phyloP scores from a whole-genome alignment of 2,329 filamentous ascomycete species.

The Fusarium sp. region DNA sequence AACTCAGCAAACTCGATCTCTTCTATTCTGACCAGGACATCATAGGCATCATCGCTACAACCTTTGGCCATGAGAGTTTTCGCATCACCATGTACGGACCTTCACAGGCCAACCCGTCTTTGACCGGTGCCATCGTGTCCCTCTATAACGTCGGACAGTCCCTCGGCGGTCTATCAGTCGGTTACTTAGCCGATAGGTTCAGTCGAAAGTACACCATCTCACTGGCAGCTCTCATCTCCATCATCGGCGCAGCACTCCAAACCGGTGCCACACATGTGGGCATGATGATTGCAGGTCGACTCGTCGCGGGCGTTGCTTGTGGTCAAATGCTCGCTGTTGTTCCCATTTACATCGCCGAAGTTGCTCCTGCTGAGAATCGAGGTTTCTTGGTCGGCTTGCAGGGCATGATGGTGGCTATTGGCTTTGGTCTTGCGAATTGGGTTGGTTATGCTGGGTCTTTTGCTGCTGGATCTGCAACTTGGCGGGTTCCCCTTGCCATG shows the following conservation, averaged over 20 bases:
- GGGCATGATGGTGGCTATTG: not conserved
- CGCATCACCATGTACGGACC: not conserved
- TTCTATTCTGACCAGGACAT: not conserved
- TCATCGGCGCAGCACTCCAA: not conserved
- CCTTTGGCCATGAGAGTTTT: conserved; percentile 11
- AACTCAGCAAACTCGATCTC: accelerated
- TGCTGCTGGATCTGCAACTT: not conserved
- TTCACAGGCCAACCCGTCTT: not conserved
- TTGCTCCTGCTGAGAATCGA: not conserved
- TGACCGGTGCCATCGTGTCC: conserved; percentile 25
- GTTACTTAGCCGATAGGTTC: conserved; percentile 49
- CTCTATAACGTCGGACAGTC: conserved; percentile 50
- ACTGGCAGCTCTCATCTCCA: conserved; percentile 31
- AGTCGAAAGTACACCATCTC: conserved; percentile 8
- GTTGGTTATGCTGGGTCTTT: not conserved
- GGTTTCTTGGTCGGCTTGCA: not conserved
- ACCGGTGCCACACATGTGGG: not conserved
- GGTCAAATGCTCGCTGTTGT: not conserved
- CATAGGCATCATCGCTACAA: conserved; percentile 8
- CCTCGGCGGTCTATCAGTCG: conserved; percentile 45
- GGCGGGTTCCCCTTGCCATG: not conserved
- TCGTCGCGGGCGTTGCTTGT: not conserved
- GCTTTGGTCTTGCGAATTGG: not conserved
- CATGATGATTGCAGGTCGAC: not conserved
- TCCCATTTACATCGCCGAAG: not conserved